A percentile compares a stretch with the other conserved stretches of the same genome.
Conservation (phyloP, 805 yeast genomes). For the Saccharomycopsis lassenensis region DNA sequence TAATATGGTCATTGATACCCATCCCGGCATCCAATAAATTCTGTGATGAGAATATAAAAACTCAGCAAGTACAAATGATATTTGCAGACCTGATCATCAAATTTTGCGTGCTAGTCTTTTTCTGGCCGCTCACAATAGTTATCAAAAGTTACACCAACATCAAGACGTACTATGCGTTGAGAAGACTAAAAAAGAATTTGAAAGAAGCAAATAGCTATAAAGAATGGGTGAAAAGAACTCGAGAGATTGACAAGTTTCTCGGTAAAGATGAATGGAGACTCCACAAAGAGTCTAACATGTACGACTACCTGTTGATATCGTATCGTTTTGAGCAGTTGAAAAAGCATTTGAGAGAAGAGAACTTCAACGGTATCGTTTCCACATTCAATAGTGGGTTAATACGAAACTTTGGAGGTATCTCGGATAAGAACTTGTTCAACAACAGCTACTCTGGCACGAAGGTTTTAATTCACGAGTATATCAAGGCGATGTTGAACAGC, state of each 20-base stretch:
- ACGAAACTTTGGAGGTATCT: slow-evolving; percentile 85
- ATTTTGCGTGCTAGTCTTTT: slow-evolving; percentile 6
- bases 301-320: slow-evolving; percentile 69
- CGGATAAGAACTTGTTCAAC: slow-evolving; percentile 67
- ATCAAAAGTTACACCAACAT: slow-evolving; percentile 15
- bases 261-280: slow-evolving; percentile 65
- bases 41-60: too few relatives aligned
- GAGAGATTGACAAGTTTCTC: slow-evolving; percentile 37
- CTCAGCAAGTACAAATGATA: too few relatives aligned
- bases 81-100: slow-evolving; percentile 10
- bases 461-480: slow-evolving; percentile 75
- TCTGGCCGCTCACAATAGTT: slow-evolving; percentile 17
- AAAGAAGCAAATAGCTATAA: slow-evolving; percentile 43
- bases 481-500: slow-evolving; percentile 62
- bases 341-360: slow-evolving; percentile 48
- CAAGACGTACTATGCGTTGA: slow-evolving; percentile 5
- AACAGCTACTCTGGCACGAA: slow-evolving; percentile 86
- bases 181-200: slow-evolving; percentile 7
- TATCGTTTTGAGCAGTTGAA: slow-evolving; percentile 56
- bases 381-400: slow-evolving; percentile 72
- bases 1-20: too few relatives aligned
- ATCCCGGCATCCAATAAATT: too few relatives aligned
- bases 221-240: slow-evolving; percentile 58
- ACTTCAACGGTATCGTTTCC: slow-evolving; percentile 49
- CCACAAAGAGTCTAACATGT: slow-evolving; percentile 27